Percentiles rank a stretch among this genome's conserved stretches.
These are phyloP conservation scores for Hibiscus mutabilis DNA, from an alignment of 345 rosid species.

Conservation along the genomic window DNA sequence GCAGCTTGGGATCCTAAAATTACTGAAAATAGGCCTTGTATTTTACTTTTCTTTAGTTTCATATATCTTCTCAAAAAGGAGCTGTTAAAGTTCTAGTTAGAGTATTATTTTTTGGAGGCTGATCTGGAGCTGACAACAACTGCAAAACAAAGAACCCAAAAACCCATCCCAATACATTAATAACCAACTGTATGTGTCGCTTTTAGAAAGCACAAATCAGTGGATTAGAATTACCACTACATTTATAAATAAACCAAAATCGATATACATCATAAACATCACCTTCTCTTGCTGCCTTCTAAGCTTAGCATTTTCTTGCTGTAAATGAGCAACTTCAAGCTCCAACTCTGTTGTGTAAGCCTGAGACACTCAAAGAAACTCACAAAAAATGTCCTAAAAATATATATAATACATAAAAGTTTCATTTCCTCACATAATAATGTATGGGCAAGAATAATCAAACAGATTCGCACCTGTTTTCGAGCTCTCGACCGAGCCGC, in stretches of 20 bases:
- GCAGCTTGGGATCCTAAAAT: background rate
- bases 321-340: constrained; percentile 27
- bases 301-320: constrained; percentile 46
- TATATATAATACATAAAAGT: background rate
- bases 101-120: constrained; percentile 29
- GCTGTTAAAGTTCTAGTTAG: constrained; percentile 38
- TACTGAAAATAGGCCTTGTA: background rate
- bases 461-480: constrained; percentile 35
- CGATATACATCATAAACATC: too few species aligned
- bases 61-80: constrained; percentile 42
- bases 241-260: background rate
- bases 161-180: background rate
- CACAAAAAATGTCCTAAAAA: too few species aligned
- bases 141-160: constrained; percentile 12
- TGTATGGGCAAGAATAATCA: background rate
- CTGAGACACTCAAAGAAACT: constrained; percentile 18
- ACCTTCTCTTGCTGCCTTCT: constrained; percentile 39
- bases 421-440: background rate
- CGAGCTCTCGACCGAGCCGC: constrained; percentile 60
- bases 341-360: constrained; percentile 50
- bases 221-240: background rate
- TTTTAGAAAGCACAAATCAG: background rate
- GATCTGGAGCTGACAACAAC: constrained; percentile 26
- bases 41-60: background rate
- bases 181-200: background rate